Percentiles rank a stretch among this genome's conserved stretches.
phyloP scores from a whole-genome alignment of 192 early-diverging fungal species.

The Linnemannia zychae region DNA sequence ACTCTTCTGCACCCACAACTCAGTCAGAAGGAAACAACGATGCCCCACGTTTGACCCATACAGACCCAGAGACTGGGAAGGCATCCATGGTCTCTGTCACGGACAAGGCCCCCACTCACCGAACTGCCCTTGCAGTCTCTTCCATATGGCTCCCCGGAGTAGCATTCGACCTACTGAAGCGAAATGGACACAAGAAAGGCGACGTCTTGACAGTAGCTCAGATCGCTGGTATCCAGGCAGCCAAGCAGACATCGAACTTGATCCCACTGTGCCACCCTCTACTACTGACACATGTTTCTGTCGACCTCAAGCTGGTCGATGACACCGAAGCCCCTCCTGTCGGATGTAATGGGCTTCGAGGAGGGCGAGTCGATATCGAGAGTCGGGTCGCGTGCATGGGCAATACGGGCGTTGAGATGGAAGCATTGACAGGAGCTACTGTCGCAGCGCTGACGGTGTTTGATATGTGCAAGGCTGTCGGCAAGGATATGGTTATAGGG shows the following conservation, averaged over 20 bases:
- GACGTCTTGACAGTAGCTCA: conserved; percentile 91
- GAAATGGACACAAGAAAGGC: conserved; percentile 85
- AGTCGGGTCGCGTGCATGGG: conserved; percentile 80
- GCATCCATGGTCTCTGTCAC: conserved; percentile 93
- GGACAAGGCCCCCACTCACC: conserved; percentile 74
- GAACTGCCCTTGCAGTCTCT: conserved; percentile 82
- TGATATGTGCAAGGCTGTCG: conserved; percentile 97
- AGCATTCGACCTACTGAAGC: conserved; percentile 74
- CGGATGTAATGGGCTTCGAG: background rate
- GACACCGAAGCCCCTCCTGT: background rate
- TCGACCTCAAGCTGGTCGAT: conserved; percentile 73
- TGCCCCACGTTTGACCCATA: conserved; percentile 76
- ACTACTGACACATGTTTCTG: conserved; percentile 73
- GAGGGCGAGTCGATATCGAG: conserved; percentile 74
- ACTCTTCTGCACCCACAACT: background rate
- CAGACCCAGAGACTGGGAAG: conserved; percentile 77
- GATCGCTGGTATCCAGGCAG: conserved; percentile 92
- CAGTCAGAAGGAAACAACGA: background rate
- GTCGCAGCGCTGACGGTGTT: conserved; percentile 88
- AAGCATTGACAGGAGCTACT: conserved; percentile 85
- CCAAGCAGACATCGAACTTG: conserved; percentile 84
- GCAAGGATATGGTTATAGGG: conserved; percentile 85
- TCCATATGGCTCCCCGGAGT: conserved; percentile 76
- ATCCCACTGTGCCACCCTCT: conserved; percentile 95
- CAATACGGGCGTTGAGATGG: conserved; percentile 94